Evolutionary conservation across 2,329 filamentous ascomycete genomes (phyloP).

Genomic region (Botrytis aclada): DNA sequence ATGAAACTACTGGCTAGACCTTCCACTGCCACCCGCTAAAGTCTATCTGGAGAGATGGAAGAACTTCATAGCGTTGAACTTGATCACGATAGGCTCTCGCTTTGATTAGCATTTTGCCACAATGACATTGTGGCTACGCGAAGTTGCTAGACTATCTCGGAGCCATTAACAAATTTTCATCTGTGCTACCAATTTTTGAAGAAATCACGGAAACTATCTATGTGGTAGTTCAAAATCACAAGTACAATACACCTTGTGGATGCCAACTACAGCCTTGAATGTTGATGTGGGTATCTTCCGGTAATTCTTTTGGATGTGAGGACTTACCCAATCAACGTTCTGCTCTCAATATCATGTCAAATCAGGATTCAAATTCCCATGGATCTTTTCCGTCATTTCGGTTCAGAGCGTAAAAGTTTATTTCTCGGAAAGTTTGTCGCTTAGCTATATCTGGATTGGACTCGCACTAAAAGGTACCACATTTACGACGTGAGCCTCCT

Average conservation of each 20-base stretch:
- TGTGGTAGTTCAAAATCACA: background rate
- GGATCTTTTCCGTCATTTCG: background rate
- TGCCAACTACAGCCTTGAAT: background rate
- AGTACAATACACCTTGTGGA: background rate
- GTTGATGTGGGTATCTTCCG: background rate
- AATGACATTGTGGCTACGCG: background rate
- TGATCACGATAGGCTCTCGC: too few relatives aligned
- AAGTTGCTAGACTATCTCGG: background rate
- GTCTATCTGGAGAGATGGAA: background rate
- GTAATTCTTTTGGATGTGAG: background rate
- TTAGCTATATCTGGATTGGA: background rate
- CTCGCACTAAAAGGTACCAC: background rate
- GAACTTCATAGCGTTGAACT: background rate
- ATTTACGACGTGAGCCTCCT: background rate
- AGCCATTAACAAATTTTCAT: background rate
- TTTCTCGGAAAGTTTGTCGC: background rate
- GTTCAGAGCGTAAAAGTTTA: background rate
- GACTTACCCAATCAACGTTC: background rate
- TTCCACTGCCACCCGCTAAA: background rate
- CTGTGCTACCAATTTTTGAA: background rate
- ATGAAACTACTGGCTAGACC: background rate
- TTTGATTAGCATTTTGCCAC: slow-evolving; percentile 4
- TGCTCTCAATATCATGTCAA: background rate
- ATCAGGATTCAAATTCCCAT: background rate
- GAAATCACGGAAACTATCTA: background rate